These are phyloP conservation scores for Globisporangium canariense DNA, from an alignment of 352 stramenopile genomes.

Conservation along the genomic window DNA sequence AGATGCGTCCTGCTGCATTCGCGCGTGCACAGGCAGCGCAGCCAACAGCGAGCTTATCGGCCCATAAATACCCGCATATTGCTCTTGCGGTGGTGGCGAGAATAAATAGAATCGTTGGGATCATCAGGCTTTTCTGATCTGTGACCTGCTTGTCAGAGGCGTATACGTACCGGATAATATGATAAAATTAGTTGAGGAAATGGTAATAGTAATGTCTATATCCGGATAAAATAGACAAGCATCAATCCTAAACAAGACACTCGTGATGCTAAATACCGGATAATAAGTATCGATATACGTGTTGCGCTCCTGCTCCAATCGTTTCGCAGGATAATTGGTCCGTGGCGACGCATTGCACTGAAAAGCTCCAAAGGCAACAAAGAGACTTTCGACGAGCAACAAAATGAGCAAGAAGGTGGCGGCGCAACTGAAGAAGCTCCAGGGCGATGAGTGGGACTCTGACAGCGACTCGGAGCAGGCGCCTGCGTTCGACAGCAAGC, in stretches of 20 bases:
- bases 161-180: conserved; percentile 1
- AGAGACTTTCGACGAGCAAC: conserved; percentile 6
- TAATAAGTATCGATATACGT: conserved; percentile 6
- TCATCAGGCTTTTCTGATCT: conserved; percentile 4
- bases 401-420: conserved; percentile 73
- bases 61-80: conserved; percentile 6
- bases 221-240: background rate
- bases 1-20: background rate
- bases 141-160: background rate
- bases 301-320: conserved; percentile 27
- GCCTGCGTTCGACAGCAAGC: conserved; percentile 39
- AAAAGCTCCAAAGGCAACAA: conserved; percentile 13
- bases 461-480: conserved; percentile 56
- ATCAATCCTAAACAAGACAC: background rate
- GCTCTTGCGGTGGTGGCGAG: background rate
- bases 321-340: conserved; percentile 19
- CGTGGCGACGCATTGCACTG: background rate
- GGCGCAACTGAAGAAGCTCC: conserved; percentile 75
- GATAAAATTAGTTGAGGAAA: background rate
- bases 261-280: background rate
- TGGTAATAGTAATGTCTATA: background rate
- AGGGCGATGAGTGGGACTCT: conserved; percentile 83
- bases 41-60: background rate
- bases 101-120: conserved; percentile 8
- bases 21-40: background rate